Conservation (phyloP, 768 basidiomycete species). For the Stropharia rugosoannulata region DNA sequence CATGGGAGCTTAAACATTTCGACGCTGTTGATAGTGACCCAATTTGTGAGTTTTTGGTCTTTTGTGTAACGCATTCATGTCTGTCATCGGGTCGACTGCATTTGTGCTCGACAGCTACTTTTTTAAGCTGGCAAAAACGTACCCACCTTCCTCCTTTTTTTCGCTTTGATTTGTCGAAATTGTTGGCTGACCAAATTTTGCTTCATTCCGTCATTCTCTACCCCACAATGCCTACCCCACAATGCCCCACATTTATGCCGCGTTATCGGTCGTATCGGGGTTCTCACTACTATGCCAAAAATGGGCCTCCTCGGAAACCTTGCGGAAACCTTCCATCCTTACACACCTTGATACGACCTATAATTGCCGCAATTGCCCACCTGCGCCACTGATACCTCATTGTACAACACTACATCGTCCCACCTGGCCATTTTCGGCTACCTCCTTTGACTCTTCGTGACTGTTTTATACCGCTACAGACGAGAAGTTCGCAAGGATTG, state of each 20-base stretch:
- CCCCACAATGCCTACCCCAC: too few relatives aligned
- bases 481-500: constrained; percentile 60
- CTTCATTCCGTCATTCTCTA: too few relatives aligned
- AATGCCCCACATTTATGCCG: too few relatives aligned
- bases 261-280: too few relatives aligned
- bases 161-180: neutral
- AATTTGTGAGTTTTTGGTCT: constrained; percentile 51
- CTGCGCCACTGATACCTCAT: too few relatives aligned
- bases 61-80: neutral
- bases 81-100: neutral
- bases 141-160: neutral
- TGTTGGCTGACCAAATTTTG: too few relatives aligned
- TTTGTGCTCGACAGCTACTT: neutral
- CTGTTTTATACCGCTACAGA: constrained; percentile 38
- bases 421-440: neutral
- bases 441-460: neutral
- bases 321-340: too few relatives aligned
- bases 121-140: too few relatives aligned
- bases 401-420: neutral
- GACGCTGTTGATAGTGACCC: constrained; percentile 66
- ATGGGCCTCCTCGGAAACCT: too few relatives aligned
- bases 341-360: neutral
- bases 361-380: too few relatives aligned
- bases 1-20: constrained; percentile 83
- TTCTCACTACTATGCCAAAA: too few relatives aligned